phyloP scores from a whole-genome alignment of 1,284 basidiomycete species.

The Thecaphora frezii region DNA sequence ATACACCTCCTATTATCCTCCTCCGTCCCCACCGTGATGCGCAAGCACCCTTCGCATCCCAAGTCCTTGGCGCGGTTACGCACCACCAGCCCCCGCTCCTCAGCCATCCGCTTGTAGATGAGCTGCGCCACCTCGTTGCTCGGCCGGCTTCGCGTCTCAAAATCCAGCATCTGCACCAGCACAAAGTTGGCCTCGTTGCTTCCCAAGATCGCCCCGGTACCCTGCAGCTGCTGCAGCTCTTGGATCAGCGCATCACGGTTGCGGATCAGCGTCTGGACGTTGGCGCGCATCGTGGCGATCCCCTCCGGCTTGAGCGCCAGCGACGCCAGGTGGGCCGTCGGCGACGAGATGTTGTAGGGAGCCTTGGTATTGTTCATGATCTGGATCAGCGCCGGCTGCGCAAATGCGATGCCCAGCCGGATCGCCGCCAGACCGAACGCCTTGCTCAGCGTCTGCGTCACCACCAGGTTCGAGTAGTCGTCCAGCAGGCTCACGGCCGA shows the following conservation, averaged over 20 bases:
- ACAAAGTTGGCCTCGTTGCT: conserved; percentile 90
- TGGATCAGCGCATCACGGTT: conserved; percentile 67
- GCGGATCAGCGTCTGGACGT: conserved; percentile 67
- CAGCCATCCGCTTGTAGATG: conserved; percentile 80
- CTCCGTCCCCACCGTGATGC: conserved; percentile 85
- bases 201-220: conserved; percentile 73
- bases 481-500: conserved; percentile 72
- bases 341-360: conserved; percentile 93
- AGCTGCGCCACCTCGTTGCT: conserved; percentile 72
- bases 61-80: conserved; percentile 82
- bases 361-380: conserved; percentile 95
- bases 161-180: conserved; percentile 73
- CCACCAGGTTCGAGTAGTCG: conserved; percentile 84
- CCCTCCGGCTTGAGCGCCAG: conserved; percentile 74
- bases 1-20: conserved; percentile 65
- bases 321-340: conserved; percentile 80
- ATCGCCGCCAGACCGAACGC: conserved; percentile 94
- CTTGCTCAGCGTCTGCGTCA: conserved; percentile 94
- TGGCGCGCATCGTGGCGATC: conserved; percentile 69
- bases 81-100: conserved; percentile 85
- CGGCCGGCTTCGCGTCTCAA: conserved; percentile 61
- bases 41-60: conserved; percentile 83
- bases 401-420: conserved; percentile 87
- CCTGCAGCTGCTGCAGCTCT: conserved; percentile 63
- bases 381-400: conserved; percentile 85